phyloP scores from a whole-genome alignment of 1,139 yeast species.

The Eremothecium sinecaudum region DNA sequence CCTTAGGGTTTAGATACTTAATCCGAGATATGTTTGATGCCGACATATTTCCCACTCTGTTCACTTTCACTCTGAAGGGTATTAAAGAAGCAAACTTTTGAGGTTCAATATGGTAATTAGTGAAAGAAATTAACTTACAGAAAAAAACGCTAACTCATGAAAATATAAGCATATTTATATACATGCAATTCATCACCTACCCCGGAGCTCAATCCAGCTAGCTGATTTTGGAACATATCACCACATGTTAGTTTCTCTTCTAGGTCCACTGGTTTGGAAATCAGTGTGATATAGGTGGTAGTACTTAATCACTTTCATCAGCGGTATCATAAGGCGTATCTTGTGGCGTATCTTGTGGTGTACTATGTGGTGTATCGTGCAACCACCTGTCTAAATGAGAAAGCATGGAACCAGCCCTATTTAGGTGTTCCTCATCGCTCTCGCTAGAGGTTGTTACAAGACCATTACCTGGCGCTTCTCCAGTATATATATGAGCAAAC shows the following conservation, averaged over 20 bases:
- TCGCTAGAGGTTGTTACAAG: slow-evolving; percentile 5
- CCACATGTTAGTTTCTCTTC: no score
- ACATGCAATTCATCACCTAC: no score
- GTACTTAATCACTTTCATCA: slow-evolving; percentile 4
- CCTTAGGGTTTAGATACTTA: slow-evolving; percentile 23
- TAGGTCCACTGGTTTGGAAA: no score
- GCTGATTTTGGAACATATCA: no score
- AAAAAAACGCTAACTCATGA: not conserved
- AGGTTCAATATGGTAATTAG: no score
- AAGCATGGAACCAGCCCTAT: slow-evolving; percentile 5
- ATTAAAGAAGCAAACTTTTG: no score
- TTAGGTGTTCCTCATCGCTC: slow-evolving; percentile 5
- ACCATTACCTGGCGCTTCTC: slow-evolving; percentile 3
- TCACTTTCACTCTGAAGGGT: no score
- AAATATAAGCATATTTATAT: not conserved
- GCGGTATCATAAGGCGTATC: slow-evolving; percentile 1
- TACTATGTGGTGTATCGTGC: not conserved
- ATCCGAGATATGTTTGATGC: slow-evolving; percentile 17
- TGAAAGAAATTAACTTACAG: no score
- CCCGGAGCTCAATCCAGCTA: no score
- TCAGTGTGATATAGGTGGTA: no score
- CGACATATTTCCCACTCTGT: no score
- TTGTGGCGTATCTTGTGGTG: no score
- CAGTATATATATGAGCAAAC: slow-evolving; percentile 51
- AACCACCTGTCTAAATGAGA: slow-evolving; percentile 3